A percentile compares a stretch with the other conserved stretches of the same genome.
Conservation (phyloP, 257 asterid genomes). For the Solanum pennellii region DNA sequence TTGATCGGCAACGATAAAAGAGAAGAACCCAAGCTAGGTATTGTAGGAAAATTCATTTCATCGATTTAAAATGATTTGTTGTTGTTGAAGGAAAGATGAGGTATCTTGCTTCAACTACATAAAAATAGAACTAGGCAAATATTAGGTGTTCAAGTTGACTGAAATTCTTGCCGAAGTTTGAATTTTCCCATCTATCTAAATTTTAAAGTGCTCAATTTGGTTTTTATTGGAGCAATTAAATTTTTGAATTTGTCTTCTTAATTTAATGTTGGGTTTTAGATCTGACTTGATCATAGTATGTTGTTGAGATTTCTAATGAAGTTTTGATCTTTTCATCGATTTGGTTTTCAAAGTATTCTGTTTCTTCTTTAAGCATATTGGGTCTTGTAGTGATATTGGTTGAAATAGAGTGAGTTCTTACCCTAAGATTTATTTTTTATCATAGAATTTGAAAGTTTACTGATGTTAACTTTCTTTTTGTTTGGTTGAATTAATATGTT, state of each 20-base stretch:
- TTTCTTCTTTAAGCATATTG: neutral
- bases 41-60: conserved; percentile 5
- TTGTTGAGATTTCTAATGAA: neutral
- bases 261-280: too few relatives aligned
- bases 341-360: neutral
- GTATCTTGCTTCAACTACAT: conserved; percentile 76
- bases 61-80: conserved; percentile 15
- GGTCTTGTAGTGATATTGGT: neutral
- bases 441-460: neutral
- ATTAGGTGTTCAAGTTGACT: too few relatives aligned
- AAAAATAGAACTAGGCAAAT: neutral
- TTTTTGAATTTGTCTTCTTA: too few relatives aligned
- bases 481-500: neutral
- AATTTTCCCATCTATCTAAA: too few relatives aligned
- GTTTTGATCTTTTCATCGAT: neutral
- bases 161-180: too few relatives aligned
- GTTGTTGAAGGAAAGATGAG: conserved; percentile 24
- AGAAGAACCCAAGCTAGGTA: conserved; percentile 26
- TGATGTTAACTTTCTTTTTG: neutral
- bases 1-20: conserved; percentile 17
- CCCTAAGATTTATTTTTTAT: conserved; percentile 5
- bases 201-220: too few relatives aligned
- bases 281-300: too few relatives aligned
- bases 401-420: neutral
- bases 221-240: too few relatives aligned